Percentiles rank a stretch among this genome's conserved stretches.
Conservation (phyloP, 192 early-diverging fungal genomes). For the Coemansia sp. region DNA sequence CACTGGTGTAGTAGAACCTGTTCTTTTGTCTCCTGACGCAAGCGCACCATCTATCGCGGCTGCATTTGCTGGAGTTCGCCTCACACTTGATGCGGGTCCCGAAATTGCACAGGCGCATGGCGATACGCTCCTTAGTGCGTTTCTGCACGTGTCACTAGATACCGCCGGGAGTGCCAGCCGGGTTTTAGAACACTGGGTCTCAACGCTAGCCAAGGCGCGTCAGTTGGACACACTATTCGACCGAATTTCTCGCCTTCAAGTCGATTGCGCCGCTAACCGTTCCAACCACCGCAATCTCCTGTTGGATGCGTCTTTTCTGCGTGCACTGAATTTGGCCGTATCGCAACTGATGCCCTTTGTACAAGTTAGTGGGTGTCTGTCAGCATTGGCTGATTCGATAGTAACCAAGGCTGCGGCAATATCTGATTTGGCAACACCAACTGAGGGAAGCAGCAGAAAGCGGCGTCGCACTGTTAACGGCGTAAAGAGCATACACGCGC, state of each 20-base stretch:
- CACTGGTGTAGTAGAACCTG: slow-evolving; percentile 8
- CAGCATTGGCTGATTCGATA: slow-evolving; percentile 17
- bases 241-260: slow-evolving; percentile 12
- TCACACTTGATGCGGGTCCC: slow-evolving; percentile 38
- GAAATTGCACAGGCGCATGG: slow-evolving; percentile 25
- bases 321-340: slow-evolving; percentile 17
- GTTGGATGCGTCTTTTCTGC: slow-evolving; percentile 20
- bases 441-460: slow-evolving; percentile 12
- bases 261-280: not conserved
- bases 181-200: slow-evolving; percentile 24
- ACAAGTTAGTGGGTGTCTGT: slow-evolving; percentile 19
- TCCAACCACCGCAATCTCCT: slow-evolving; percentile 15
- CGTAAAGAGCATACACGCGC: not conserved
- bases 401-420: slow-evolving; percentile 10
- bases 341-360: slow-evolving; percentile 48
- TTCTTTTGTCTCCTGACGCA: slow-evolving; percentile 10
- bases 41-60: slow-evolving; percentile 4
- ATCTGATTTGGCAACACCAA: not conserved
- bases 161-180: not conserved
- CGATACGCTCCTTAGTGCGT: slow-evolving; percentile 16
- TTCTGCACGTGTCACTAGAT: slow-evolving; percentile 20
- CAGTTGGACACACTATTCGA: slow-evolving; percentile 34
- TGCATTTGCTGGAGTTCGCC: slow-evolving; percentile 24
- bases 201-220: slow-evolving; percentile 30
- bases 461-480: slow-evolving; percentile 16